phyloP scores from a whole-genome alignment of 257 asterid genomes.

The Nicotiana undulata region DNA sequence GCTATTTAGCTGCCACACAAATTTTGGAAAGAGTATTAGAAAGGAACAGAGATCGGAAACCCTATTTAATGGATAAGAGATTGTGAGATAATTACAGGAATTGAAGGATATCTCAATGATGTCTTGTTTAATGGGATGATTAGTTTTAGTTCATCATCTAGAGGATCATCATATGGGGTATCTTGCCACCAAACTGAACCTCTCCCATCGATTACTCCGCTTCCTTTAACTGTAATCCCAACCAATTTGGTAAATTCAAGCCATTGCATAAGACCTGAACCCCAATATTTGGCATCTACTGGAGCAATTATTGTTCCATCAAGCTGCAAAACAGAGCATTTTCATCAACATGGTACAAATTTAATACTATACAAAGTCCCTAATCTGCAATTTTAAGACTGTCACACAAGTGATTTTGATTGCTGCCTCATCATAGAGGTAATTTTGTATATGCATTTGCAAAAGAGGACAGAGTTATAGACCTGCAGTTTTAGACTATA shows the following conservation, averaged over 20 bases:
- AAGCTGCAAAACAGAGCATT: conserved; percentile 39
- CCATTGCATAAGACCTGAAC: conserved; percentile 83
- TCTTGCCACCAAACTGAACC: conserved; percentile 95
- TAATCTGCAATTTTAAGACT: not conserved
- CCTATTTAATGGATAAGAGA: not conserved
- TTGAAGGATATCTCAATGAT: conserved; percentile 21
- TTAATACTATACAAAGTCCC: not conserved
- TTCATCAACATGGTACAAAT: not conserved
- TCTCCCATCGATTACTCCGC: conserved; percentile 65
- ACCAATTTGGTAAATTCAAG: conserved; percentile 72
- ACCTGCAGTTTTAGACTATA: not conserved
- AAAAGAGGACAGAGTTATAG: not conserved
- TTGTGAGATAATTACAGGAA: conserved; percentile 37
- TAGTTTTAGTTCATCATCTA: conserved; percentile 70
- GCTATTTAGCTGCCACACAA: conserved; percentile 32
- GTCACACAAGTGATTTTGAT: not conserved
- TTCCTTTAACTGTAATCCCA: conserved; percentile 73
- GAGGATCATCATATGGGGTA: conserved; percentile 46
- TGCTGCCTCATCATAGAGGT: not conserved
- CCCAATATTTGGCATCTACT: conserved; percentile 63
- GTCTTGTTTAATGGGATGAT: conserved; percentile 54
- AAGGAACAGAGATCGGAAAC: not conserved
- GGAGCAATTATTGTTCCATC: conserved; percentile 90
- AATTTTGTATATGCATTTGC: not conserved
- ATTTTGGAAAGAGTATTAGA: not conserved